Evolutionary conservation across 2,329 filamentous ascomycete species (phyloP).

Genomic region (Rhinocladiella similis): DNA sequence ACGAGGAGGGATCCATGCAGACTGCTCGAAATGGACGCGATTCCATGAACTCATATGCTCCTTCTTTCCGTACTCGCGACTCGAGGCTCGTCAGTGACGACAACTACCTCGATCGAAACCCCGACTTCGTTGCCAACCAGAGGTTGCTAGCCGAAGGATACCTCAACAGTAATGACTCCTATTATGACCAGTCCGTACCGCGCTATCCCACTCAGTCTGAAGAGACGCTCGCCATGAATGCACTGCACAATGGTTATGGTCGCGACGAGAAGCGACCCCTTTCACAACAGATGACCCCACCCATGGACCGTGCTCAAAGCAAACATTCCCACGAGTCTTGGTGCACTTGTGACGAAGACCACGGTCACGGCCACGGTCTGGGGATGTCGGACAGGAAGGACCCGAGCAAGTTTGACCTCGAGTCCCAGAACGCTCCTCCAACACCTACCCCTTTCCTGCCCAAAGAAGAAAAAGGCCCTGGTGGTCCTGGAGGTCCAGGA

Average conservation of each 20-base stretch:
- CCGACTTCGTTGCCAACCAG: constrained; percentile 30
- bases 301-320: constrained; percentile 22
- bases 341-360: constrained; percentile 31
- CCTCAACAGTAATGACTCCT: constrained; percentile 28
- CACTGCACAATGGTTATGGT: constrained; percentile 23
- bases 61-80: constrained; percentile 30
- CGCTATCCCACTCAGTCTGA: constrained; percentile 28
- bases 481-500: constrained; percentile 14
- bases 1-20: constrained; percentile 26
- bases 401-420: constrained; percentile 28
- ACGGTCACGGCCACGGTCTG: constrained; percentile 28
- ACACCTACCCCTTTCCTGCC: constrained; percentile 28
- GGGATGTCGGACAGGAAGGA: constrained; percentile 23
- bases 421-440: constrained; percentile 27
- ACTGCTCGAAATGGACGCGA: constrained; percentile 23
- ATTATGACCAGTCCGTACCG: constrained; percentile 24
- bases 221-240: constrained; percentile 28
- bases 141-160: constrained; percentile 30
- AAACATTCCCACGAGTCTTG: constrained; percentile 30
- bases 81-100: constrained; percentile 27
- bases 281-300: constrained; percentile 21
- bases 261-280: constrained; percentile 27
- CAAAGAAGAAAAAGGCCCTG: constrained; percentile 25
- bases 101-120: constrained; percentile 26
- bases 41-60: constrained; percentile 29